Evolutionary conservation across 257 asterid species (phyloP).

Genomic region (Nicotiana undulata): DNA sequence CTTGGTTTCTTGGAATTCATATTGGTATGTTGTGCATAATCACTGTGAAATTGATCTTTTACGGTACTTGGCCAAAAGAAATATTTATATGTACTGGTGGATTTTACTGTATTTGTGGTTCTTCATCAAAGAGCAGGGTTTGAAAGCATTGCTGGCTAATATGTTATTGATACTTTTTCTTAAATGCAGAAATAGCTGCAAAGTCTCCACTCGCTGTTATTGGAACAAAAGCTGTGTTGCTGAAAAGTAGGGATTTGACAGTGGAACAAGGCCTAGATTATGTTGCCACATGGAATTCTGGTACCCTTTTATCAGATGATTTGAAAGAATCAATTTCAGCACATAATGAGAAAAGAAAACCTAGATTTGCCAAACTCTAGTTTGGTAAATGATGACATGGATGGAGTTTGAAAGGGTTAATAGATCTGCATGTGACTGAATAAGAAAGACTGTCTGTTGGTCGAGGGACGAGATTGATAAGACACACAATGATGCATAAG

Average conservation of each 20-base stretch:
- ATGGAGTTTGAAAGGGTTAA: background rate
- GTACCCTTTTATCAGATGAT: conserved; percentile 50
- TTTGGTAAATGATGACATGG: background rate
- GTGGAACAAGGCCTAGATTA: conserved; percentile 81
- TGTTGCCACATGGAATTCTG: conserved; percentile 85
- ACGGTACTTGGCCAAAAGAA: too few species aligned
- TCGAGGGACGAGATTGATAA: background rate
- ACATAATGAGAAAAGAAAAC: conserved; percentile 50
- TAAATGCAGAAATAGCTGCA: conserved; percentile 47
- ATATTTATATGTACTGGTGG: too few species aligned
- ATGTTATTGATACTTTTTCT: background rate
- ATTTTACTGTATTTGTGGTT: background rate
- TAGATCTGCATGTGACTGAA: background rate
- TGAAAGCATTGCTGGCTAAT: background rate
- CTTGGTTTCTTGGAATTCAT: background rate
- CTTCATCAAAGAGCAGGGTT: background rate
- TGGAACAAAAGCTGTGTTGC: conserved; percentile 76
- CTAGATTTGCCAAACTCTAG: conserved; percentile 56
- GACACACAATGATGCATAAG: background rate
- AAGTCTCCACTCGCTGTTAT: conserved; percentile 67
- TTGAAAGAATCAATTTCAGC: conserved; percentile 59
- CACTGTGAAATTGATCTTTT: background rate
- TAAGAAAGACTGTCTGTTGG: background rate
- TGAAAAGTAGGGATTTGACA: conserved; percentile 53
- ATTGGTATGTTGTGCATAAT: background rate